Base-by-base conservation (phyloP, 176 grass and related monocot genomes). In the Raddia guianensis region DNA sequence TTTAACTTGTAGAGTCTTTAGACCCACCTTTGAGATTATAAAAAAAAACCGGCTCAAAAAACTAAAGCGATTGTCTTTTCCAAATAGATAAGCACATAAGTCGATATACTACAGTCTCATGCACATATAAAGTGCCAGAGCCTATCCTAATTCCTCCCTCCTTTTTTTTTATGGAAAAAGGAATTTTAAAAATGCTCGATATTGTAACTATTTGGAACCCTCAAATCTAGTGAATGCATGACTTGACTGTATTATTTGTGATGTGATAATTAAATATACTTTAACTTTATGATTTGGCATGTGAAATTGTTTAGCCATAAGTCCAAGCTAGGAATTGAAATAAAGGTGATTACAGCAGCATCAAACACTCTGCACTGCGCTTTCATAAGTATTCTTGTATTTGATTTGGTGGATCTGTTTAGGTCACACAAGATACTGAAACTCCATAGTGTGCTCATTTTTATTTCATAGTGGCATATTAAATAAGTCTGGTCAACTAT, bases 321-420 rank as follows among this genome's bases (percentile, higher is more conserved):
- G 10, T 44, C 18, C 33, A 55, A 68, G 21, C 15, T 54, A 43
- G 48, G 27, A 79, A 79, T 21, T 79, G 49, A 76, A 60, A 62
- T 62, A 33, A 54, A 65, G 51, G 35, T 57, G 44, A 66, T 46
- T 46, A 53, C 18, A 11, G 52, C 20, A 70, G 37, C 66, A 80
- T 80, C 51, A 57, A 70, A 40, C 52, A 46, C 61, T 55, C 10
- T 49, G 13, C 32, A 57, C 53, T 27, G 27, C 27, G 27, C 27
- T 68, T 86, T 56, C 33, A 18, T 43, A 63, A 63, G 48, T 78
- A 27, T 63, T 63, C 46, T 44, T 52, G 16, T 81, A n/a, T 46
- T 72, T 18, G 8, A 66, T 62, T 75, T 32, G 18, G 57, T 9
- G 3, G 48, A 33, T 57, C 51, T 58, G 21, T 19, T 48, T 63